Base-by-base conservation (phyloP, 805 yeast genomes). In the Kluyveromyces siamensis region DNA sequence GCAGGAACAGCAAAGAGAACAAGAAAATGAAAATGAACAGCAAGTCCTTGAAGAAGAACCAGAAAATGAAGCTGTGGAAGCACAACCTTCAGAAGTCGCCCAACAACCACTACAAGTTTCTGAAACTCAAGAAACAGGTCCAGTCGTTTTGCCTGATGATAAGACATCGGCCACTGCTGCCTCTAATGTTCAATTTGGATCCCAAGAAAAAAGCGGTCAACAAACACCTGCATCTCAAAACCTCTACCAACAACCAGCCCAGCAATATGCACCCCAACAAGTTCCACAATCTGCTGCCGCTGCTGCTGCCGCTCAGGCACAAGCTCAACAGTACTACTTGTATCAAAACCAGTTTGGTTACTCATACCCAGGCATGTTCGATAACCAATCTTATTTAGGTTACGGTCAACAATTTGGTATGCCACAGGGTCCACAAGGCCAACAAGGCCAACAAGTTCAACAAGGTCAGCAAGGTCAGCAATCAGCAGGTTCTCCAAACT, bases 291-390 rank as follows among this genome's bases (percentile, higher is more conserved):
- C 47, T 38, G 54, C 52, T 21, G 55, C 56, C 37, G 54, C 56
- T n/a, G 58, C 59, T 44, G 61, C 56, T 17, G 61, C 59, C 45
- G 62, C 63, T 36, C 65, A 60, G 47, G 40, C 40, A 9, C 45
- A 43, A 21, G 45, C 45, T 19, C 68, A 62, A 47, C 69, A 65
- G 52, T 65, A 64, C 48, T 65, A 63, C 50, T 62, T 63, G 67
- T 64, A 65, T 48, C 69, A 65, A 53, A 61, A 60, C 48, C 69
- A 65, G 51, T 65, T 62, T 54, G 69, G 68, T 40, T 65, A 63
- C 50, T 59, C 65, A 37, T 64, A 65, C 50, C 69, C 69, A 40
- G 68, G 66, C 40, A 62, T 64, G 65, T 65, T 57, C 45, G 69
- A 63, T 50, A 54, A 60, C 35, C 69, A 63, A 55, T 50, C 52